Evolutionary conservation across 805 yeast species (phyloP), one percentile per base, ranked within the genome.

Genomic region (Ogataea ramenticola): DNA sequence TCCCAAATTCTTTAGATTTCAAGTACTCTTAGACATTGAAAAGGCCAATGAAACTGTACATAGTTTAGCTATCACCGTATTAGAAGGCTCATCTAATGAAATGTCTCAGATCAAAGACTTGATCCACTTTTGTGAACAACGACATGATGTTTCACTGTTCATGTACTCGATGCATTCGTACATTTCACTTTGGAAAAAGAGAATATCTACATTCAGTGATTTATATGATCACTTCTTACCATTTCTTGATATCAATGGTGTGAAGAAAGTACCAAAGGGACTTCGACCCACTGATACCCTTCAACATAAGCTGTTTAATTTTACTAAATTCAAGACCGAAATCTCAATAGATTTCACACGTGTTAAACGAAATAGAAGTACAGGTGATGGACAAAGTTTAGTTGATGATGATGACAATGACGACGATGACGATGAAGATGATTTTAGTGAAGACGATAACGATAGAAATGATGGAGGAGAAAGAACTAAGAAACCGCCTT

Each of bases 111-210:
- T 55, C n/a, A 39, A 42, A 33, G 49, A 41, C 12, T 42, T 55
- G 41, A 46, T 45, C 22, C 41, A 37, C 8, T 36, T 19, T 20
- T 42, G 53, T 41, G 36, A 40, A 35, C n/a, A 32, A 9, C 26
- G 39, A 10, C 52, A 44, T 12, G 58, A 60, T 42, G 36, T 57
- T 4, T 52, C 63, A 14, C 29, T 54, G 20, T 56, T 56, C 44
- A 50, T 58, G 14, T 53, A 46, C 32, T 46, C 55, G 3, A 42
- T 53, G 21, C 56, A 57, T 38, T 54, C 61, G 1, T 58, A 56
- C 38, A 48, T 52, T n/a, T 30, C 46, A 3, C 39, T 55, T 32
- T 45, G 49, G 31, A 49, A 46, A 40, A 39, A 22, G 12, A 52
- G 63, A 42, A 39, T 53, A 2, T 22, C 41, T 3, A 40, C 48